phyloP scores from a whole-genome alignment of 495 filamentous ascomycete species.

The Trichoderma gamsii region DNA sequence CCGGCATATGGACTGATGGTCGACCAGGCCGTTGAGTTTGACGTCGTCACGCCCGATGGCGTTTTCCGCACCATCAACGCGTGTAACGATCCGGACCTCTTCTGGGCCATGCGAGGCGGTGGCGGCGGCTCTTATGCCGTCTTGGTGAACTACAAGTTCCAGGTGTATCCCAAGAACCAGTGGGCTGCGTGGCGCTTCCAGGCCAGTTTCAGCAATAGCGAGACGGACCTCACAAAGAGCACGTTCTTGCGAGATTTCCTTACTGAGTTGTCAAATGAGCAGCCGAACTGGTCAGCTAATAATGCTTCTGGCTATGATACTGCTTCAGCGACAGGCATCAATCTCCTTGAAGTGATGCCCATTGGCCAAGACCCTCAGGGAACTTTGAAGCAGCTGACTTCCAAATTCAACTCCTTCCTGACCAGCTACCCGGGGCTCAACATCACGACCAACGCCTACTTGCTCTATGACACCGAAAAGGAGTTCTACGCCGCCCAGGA shows the following conservation, averaged over 20 bases:
- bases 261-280: not conserved
- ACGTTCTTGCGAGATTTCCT: not conserved
- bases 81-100: conserved; percentile 44
- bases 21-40: conserved; percentile 41
- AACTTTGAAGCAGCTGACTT: not conserved
- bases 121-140: conserved; percentile 38
- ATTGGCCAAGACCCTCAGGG: not conserved
- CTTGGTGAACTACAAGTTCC: conserved; percentile 27
- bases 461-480: not conserved
- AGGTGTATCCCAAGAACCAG: not conserved
- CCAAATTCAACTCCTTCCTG: not conserved
- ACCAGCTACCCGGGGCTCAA: not conserved
- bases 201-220: not conserved
- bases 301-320: not conserved
- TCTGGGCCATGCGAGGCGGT: conserved; percentile 46
- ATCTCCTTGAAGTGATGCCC: conserved; percentile 30
- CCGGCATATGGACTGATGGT: conserved; percentile 47
- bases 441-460: not conserved
- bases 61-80: conserved; percentile 41
- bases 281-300: not conserved
- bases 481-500: not conserved
- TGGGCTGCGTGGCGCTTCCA: not conserved
- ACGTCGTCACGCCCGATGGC: conserved; percentile 47
- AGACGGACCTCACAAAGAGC: not conserved
- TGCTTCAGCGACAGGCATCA: not conserved